Evolutionary conservation across 352 stramenopile genomes (phyloP).

Genomic region (Phytophthora tentaculata): DNA sequence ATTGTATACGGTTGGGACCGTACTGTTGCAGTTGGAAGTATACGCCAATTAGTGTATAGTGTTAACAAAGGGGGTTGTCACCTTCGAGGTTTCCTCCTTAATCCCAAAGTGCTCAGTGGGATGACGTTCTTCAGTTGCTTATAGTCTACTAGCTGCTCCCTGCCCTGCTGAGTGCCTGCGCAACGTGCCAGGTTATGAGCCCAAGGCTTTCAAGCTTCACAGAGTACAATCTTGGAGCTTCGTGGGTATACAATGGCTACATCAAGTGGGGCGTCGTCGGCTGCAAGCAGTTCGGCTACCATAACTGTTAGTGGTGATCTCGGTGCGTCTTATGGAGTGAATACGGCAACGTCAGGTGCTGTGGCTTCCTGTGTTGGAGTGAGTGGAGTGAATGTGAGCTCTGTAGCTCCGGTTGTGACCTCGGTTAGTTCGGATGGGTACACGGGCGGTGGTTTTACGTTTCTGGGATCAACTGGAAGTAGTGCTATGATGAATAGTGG

Average conservation of each 20-base stretch:
- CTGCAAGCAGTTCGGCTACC: not conserved
- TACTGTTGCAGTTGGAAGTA: not conserved
- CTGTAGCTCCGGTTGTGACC: not conserved
- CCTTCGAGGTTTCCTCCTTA: constrained; percentile 12
- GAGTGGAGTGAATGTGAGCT: not conserved
- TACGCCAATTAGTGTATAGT: not conserved
- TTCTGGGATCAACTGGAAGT: not conserved
- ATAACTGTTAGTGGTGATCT: not conserved
- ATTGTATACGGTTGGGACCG: not conserved
- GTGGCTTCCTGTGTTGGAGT: not conserved
- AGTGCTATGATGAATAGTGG: not conserved
- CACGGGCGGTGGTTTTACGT: not conserved
- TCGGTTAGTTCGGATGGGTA: not conserved
- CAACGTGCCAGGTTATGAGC: not conserved
- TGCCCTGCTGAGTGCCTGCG: not conserved
- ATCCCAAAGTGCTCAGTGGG: not conserved
- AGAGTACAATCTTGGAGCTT: not conserved
- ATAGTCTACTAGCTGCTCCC: not conserved
- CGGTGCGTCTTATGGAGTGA: not conserved
- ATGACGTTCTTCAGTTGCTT: not conserved
- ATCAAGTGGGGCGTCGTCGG: not conserved
- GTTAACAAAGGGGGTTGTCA: constrained; percentile 1
- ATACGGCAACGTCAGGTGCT: not conserved
- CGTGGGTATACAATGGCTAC: not conserved
- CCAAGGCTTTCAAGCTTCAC: not conserved